phyloP scores from a whole-genome alignment of 2,329 filamentous ascomycete genomes.

The Myriosclerotinia curreyana region DNA sequence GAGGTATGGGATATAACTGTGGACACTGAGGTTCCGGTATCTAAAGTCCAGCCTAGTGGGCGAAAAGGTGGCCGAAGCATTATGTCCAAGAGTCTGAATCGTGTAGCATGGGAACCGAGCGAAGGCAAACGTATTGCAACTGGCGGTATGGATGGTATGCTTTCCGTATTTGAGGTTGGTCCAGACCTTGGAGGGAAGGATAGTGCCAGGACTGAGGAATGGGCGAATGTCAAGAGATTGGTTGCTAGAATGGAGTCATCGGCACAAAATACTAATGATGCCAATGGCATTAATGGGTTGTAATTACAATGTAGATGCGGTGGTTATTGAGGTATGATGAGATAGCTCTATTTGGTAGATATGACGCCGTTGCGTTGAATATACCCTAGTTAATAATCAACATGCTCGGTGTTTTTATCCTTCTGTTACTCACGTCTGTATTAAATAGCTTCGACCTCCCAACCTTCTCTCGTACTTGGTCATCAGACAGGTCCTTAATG shows the following conservation, averaged over 20 bases:
- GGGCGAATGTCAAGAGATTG: constrained; percentile 88
- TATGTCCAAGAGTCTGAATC: constrained; percentile 85
- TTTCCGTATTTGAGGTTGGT: constrained; percentile 92
- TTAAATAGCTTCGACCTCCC: not conserved
- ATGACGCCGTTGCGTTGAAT: constrained; percentile 33
- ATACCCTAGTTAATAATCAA: constrained; percentile 31
- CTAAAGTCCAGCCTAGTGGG: constrained; percentile 69
- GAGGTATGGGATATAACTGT: constrained; percentile 95
- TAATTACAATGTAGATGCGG: constrained; percentile 1
- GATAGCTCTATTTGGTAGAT: constrained; percentile 21
- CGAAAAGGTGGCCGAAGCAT: constrained; percentile 64
- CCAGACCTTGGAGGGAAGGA: constrained; percentile 81
- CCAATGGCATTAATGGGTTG: constrained; percentile 28
- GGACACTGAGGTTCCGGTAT: constrained; percentile 88
- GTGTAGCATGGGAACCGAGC: constrained; percentile 86
- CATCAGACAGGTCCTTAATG: not conserved
- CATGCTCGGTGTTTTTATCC: not conserved
- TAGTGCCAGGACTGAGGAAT: constrained; percentile 79
- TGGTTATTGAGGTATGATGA: not conserved
- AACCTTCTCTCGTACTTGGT: not conserved
- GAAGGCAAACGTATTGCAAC: constrained; percentile 86
- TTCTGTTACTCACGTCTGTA: not conserved
- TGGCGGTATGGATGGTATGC: constrained; percentile 84
- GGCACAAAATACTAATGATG: constrained; percentile 24
- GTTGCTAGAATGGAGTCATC: constrained; percentile 67